Base-by-base conservation (phyloP, 225 moss, liverwort and hornwort genomes). In the Climacium dendroides region DNA sequence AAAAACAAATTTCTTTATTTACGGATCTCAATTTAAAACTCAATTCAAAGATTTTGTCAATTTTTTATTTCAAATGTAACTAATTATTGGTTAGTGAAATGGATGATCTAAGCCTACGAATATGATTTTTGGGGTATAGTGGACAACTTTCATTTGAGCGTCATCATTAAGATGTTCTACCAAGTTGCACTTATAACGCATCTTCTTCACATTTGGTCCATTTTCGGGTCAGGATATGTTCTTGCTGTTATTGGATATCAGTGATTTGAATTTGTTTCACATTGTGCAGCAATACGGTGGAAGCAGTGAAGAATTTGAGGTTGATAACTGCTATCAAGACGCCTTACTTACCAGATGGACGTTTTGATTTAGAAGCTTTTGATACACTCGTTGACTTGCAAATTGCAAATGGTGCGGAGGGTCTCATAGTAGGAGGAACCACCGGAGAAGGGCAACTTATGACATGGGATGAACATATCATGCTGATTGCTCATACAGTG, bases 371-470 rank as follows among this genome's bases (percentile, higher is more conserved):
- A 69, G 93, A 90, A 59, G 91, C 96, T 24, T 98, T 92, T 80
- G 96, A 96, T 86, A 89, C 91, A 43, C 89, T 98, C 60, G 95
- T 96, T 28, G 91, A 94, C 22, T 48, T 91, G 61, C 98, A 98
- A 90, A 93, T 98, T 82, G 81, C 83, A 83, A 92, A 91, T 85
- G 94, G 94, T 48, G 96, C 87, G 58, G 96, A 98, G 88, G 98
- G 96, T 63, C 89, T 98, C 32, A 92, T 98, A 78, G 93, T 98
- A 58, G 98, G 96, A 75, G 98, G 98, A 47, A 98, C 98, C 32
- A 98, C 98, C 35, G 98, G 98, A 73, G 98, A 98, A 90, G 98
- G 98, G 64, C 98, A 98, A 72, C 94, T 98, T 32, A 98, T 98
- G 98, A 92, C 91, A 79, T 98, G 98, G 98, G 95, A 96, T 76